Conservation (phyloP, 352 stramenopile species). For the Globisporangium polare region DNA sequence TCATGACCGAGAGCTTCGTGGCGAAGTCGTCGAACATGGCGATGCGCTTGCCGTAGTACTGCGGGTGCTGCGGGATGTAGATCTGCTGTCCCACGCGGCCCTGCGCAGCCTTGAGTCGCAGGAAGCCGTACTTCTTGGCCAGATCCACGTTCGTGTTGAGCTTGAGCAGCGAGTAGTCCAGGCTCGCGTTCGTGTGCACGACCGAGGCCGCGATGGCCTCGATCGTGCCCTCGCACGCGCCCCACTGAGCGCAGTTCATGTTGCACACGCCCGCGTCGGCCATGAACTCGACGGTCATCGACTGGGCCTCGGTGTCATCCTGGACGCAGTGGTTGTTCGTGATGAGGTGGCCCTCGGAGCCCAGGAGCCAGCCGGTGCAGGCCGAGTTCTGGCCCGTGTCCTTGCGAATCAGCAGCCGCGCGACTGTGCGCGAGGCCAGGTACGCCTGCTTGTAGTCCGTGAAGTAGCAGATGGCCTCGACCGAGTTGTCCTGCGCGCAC, state of each 20-base stretch:
- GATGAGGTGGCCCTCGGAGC: constrained; percentile 53
- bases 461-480: constrained; percentile 57
- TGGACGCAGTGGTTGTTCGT: constrained; percentile 77
- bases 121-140: constrained; percentile 49
- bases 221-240: constrained; percentile 35
- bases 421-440: constrained; percentile 39
- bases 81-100: constrained; percentile 16
- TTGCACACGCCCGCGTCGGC: constrained; percentile 37
- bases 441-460: constrained; percentile 27
- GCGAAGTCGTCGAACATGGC: constrained; percentile 22
- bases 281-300: constrained; percentile 61
- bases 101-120: constrained; percentile 36
- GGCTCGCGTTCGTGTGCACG: constrained; percentile 33
- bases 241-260: constrained; percentile 30
- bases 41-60: constrained; percentile 27
- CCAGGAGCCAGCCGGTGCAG: constrained; percentile 64
- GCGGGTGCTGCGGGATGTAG: constrained; percentile 31
- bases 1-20: constrained; percentile 34
- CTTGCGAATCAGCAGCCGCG: constrained; percentile 48
- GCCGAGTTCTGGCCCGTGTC: constrained; percentile 21
- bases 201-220: constrained; percentile 42
- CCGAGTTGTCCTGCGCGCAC: constrained; percentile 57
- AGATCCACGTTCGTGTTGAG: constrained; percentile 31
- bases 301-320: constrained; percentile 27
- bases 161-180: constrained; percentile 68